phyloP scores from a whole-genome alignment of 2,329 filamentous ascomycete species.

The Penicillium fuscoglaucum region DNA sequence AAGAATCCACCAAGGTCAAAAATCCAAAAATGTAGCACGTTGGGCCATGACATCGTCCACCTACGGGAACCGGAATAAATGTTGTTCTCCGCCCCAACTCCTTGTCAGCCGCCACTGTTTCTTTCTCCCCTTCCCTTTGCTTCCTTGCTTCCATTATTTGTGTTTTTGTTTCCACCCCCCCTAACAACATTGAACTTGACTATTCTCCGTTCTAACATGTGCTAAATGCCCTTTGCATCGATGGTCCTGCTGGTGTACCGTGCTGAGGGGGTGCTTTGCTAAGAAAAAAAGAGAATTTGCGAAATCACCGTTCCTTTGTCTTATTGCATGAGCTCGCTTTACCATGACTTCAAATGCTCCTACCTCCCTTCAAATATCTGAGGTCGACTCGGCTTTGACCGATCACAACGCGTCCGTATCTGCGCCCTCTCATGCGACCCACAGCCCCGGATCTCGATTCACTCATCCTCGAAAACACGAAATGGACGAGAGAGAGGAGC shows the following conservation, averaged over 20 bases:
- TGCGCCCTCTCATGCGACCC: constrained; percentile 12
- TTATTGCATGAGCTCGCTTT: constrained; percentile 14
- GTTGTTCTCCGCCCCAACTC: constrained; percentile 34
- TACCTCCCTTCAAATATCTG: constrained; percentile 3
- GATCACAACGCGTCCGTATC: constrained; percentile 21
- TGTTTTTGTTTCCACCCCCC: constrained; percentile 7
- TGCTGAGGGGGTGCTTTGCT: constrained; percentile 26
- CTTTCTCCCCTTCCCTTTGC: constrained; percentile 21
- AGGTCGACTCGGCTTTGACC: constrained; percentile 13
- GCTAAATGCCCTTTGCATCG: constrained; percentile 25
- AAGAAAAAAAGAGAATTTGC: constrained; percentile 7
- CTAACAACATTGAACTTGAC: not conserved
- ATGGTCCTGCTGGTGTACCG: constrained; percentile 25
- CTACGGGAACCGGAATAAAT: constrained; percentile 21
- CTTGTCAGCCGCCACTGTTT: constrained; percentile 35
- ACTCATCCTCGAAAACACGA: constrained; percentile 23
- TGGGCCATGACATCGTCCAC: constrained; percentile 15
- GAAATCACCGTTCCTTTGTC: constrained; percentile 9
- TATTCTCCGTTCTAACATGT: constrained; percentile 3
- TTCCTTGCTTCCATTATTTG: constrained; percentile 22
- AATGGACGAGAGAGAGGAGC: constrained; percentile 33
- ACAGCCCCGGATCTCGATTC: constrained; percentile 16
- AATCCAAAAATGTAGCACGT: not conserved
- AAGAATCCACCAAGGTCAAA: not conserved
- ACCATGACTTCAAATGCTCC: constrained; percentile 19